A percentile compares a stretch with the other conserved stretches of the same genome.
These are phyloP conservation scores for Plantago ovata DNA, from an alignment of 257 asterid species.

Conservation along the genomic window DNA sequence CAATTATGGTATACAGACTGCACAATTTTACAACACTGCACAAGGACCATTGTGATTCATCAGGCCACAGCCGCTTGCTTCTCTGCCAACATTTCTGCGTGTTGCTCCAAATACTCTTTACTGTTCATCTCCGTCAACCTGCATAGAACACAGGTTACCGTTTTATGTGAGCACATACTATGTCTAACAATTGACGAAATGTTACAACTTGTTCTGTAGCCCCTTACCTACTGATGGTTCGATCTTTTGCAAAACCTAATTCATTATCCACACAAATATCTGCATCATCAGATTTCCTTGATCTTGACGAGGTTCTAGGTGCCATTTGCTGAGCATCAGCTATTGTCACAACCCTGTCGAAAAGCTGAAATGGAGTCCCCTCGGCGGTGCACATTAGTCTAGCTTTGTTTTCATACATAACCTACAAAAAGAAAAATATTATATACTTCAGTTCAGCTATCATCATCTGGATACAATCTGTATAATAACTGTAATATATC, in stretches of 20 bases:
- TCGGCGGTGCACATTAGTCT: conserved; percentile 79
- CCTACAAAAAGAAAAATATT: conserved; percentile 38
- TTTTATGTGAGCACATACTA: conserved; percentile 6
- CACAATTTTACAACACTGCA: conserved; percentile 21
- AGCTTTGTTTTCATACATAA: conserved; percentile 86
- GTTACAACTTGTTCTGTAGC: not conserved
- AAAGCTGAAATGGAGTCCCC: conserved; percentile 73
- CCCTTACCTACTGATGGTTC: conserved; percentile 83
- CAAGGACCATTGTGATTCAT: not conserved
- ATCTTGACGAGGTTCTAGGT: conserved; percentile 90
- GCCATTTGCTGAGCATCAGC: conserved; percentile 73
- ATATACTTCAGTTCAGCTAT: not conserved
- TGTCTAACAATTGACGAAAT: too few relatives aligned
- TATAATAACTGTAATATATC: not conserved
- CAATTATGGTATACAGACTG: conserved; percentile 7
- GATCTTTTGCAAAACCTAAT: conserved; percentile 91
- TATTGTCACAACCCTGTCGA: conserved; percentile 67
- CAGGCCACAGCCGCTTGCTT: conserved; percentile 20
- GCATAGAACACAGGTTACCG: conserved; percentile 16
- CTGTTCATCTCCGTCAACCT: conserved; percentile 79
- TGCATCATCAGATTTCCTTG: conserved; percentile 65
- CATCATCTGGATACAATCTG: not conserved
- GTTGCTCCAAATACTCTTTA: conserved; percentile 74
- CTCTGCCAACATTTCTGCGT: conserved; percentile 38
- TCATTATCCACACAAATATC: conserved; percentile 95